Base-by-base conservation (phyloP, 805 yeast species). In the Yarrowia deformans region DNA sequence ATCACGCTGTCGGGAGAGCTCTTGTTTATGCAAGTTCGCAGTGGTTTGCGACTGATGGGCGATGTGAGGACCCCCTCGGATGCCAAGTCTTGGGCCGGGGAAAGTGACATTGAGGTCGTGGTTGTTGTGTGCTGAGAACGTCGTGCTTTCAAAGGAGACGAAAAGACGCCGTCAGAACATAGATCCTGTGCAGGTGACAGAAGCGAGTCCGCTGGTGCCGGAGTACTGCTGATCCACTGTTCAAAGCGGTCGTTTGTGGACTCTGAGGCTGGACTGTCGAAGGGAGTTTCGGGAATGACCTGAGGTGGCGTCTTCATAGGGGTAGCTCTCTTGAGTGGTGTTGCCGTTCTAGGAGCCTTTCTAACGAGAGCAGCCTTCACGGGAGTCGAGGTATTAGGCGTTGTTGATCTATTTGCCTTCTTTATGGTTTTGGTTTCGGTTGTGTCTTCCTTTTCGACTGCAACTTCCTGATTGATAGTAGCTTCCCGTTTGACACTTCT, bases 1-100 rank as follows among this genome's bases (percentile, higher is more conserved):
- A 23, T 55, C 7, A 3, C 8, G 29, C 56, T 52, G 13, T 52
- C 56, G 7, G 46, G 61, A 8, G 61, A 35, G 19, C 61, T 55
- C 18, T 39, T 55, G 32, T 13, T 9, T 9, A 5, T 3, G n/a
- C 18, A 39, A 6, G 50, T 29, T 29, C 16, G 34, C 8, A 5
- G 19, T 7, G 8, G 39, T 8, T 9, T 8, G 7, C 10, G 35
- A 16, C 13, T 29, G 8, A 7, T n/a, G 3, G 54, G 54, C 23
- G 54, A 49, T 3, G 35, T 6, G 18, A 14, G 29, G 34, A 46
- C 2, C 5, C 18, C 18, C 7, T 49, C 58, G 14, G 45, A 54
- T 8, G 34, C 3, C 10, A 34, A 12, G 19, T 52, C 58, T 32
- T n/a, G 42, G 10, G 29, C 43, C 8, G 58, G 19, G 2, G 55